Conservation (phyloP, 2,329 filamentous ascomycete genomes). For the Colletotrichum gigasporum region DNA sequence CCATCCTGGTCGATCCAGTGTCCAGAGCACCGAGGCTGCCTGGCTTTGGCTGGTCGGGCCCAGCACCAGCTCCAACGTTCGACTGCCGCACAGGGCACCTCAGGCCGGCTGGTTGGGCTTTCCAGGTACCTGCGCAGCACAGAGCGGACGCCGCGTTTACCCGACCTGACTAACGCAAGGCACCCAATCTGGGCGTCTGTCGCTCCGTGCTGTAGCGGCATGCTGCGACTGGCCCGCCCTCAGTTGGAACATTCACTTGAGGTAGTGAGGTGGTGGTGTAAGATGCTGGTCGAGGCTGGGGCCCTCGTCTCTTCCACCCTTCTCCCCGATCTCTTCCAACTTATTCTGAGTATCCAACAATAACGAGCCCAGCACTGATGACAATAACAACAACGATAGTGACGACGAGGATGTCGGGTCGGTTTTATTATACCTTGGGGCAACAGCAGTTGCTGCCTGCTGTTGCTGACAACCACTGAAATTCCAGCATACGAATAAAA, state of each 20-base stretch:
- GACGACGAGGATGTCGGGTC: too few relatives aligned
- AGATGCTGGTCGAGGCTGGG: too few relatives aligned
- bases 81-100: background rate
- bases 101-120: background rate
- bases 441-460: too few relatives aligned
- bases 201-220: background rate
- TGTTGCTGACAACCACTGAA: too few relatives aligned
- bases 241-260: too few relatives aligned
- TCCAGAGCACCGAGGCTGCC: background rate
- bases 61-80: background rate
- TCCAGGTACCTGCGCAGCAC: background rate
- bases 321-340: too few relatives aligned
- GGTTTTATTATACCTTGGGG: too few relatives aligned
- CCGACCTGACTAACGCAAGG: conserved; percentile 5
- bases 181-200: background rate
- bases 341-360: too few relatives aligned
- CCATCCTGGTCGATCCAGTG: conserved; percentile 20
- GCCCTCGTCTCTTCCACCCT: too few relatives aligned
- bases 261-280: background rate
- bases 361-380: too few relatives aligned
- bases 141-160: conserved; percentile 9
- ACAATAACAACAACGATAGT: too few relatives aligned
- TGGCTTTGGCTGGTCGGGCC: background rate
- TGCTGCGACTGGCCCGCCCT: conserved; percentile 7
- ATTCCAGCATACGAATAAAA: too few relatives aligned